These are phyloP conservation scores for Aspergillus bertholletiae DNA, from an alignment of 495 filamentous ascomycete genomes.

Conservation along the genomic window DNA sequence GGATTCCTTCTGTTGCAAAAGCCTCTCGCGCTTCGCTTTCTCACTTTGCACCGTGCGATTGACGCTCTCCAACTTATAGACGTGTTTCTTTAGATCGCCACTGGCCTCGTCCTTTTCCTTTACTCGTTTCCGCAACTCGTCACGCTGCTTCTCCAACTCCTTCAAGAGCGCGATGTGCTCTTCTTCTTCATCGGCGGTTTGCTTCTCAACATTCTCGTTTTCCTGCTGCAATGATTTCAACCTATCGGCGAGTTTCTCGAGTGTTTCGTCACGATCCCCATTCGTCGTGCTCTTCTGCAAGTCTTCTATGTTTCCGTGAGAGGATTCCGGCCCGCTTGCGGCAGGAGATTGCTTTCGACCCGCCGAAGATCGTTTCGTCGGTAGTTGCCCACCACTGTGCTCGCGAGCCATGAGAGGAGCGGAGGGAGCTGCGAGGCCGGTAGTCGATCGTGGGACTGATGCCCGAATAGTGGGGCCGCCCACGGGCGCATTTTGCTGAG, in stretches of 20 bases:
- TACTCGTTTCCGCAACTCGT: constrained; percentile 66
- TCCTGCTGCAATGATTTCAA: constrained; percentile 71
- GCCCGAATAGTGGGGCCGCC: constrained; percentile 40
- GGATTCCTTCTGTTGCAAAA: constrained; percentile 58
- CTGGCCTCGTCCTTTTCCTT: constrained; percentile 85
- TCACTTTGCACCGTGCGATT: constrained; percentile 82
- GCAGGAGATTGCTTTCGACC: constrained; percentile 76
- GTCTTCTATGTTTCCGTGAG: constrained; percentile 32
- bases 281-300: constrained; percentile 27
- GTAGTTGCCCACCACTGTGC: constrained; percentile 51
- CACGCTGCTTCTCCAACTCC: constrained; percentile 61
- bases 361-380: constrained; percentile 61
- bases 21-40: constrained; percentile 70
- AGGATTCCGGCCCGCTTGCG: constrained; percentile 50
- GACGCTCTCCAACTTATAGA: constrained; percentile 71
- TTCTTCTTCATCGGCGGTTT: constrained; percentile 60
- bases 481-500: constrained; percentile 47
- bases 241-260: constrained; percentile 61
- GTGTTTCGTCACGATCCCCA: constrained; percentile 36
- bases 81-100: constrained; percentile 76
- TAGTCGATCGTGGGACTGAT: constrained; percentile 45
- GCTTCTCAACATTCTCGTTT: constrained; percentile 68
- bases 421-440: constrained; percentile 50
- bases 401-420: constrained; percentile 61
- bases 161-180: constrained; percentile 64